Conservation (phyloP, 2,329 filamentous ascomycete species). For the Aureobasidium sp. region DNA sequence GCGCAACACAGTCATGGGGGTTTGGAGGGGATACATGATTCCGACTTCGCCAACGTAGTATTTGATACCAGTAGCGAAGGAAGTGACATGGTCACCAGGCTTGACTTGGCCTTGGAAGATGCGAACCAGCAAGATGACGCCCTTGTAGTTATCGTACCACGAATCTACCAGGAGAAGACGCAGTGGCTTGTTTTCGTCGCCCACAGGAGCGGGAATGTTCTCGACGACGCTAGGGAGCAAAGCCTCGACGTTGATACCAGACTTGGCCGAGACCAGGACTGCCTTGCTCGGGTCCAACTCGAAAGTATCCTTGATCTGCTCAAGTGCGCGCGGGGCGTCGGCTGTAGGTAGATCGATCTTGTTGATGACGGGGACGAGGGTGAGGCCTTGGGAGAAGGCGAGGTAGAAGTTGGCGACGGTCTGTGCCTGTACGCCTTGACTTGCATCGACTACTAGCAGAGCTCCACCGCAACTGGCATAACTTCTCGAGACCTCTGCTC, state of each 20-base stretch:
- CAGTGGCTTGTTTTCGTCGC: slow-evolving; percentile 63
- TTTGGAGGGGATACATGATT: slow-evolving; percentile 87
- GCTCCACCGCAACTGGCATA: slow-evolving; percentile 96
- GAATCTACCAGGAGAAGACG: slow-evolving; percentile 88
- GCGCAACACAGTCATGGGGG: slow-evolving; percentile 67
- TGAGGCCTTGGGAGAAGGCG: slow-evolving; percentile 82
- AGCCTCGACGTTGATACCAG: slow-evolving; percentile 75
- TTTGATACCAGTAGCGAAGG: slow-evolving; percentile 77
- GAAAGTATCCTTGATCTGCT: slow-evolving; percentile 78
- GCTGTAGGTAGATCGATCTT: slow-evolving; percentile 91
- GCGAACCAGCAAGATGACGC: slow-evolving; percentile 82
- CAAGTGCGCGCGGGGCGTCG: slow-evolving; percentile 74
- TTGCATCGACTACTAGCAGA: slow-evolving; percentile 85
- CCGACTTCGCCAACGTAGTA: slow-evolving; percentile 95
- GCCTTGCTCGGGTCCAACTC: slow-evolving; percentile 73
- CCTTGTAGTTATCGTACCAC: slow-evolving; percentile 95
- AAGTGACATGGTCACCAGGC: slow-evolving; percentile 77
- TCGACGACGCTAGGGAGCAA: slow-evolving; percentile 80
- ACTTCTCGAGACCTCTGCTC: slow-evolving; percentile 88
- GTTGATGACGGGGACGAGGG: slow-evolving; percentile 86
- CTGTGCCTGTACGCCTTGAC: slow-evolving; percentile 93
- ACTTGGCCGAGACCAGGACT: slow-evolving; percentile 83
- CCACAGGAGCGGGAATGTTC: slow-evolving; percentile 69
- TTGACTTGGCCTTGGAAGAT: slow-evolving; percentile 81
- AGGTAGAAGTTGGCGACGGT: slow-evolving; percentile 98